phyloP scores from a whole-genome alignment of 345 rosid species.

The Diplotaxis tenuifolia region DNA sequence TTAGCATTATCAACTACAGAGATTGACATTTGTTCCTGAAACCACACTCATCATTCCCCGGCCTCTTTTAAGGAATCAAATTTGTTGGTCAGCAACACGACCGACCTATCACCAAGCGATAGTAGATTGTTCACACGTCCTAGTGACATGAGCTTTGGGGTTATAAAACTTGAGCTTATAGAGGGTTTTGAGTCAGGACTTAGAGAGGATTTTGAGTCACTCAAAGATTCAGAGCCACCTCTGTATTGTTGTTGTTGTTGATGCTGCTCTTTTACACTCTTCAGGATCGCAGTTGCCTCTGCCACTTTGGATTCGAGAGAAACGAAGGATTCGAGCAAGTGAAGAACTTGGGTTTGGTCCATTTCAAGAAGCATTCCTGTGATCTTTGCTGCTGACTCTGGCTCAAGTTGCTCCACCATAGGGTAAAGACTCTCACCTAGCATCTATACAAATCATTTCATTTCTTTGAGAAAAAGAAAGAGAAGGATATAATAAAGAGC shows the following conservation, averaged over 20 bases:
- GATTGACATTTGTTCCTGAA: background rate
- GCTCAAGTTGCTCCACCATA: conserved; percentile 71
- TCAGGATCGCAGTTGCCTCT: conserved; percentile 40
- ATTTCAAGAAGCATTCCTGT: conserved; percentile 88
- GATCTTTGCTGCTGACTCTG: conserved; percentile 64
- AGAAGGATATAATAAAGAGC: too few species aligned
- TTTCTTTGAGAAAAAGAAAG: too few species aligned
- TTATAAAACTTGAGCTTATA: background rate
- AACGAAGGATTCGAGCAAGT: conserved; percentile 65
- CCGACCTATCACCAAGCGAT: background rate
- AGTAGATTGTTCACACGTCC: background rate
- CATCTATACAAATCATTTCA: conserved; percentile 41
- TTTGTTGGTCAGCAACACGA: background rate
- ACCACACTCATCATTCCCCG: background rate
- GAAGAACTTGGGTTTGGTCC: conserved; percentile 56
- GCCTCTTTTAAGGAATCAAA: conserved; percentile 37
- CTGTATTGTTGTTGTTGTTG: conserved; percentile 28
- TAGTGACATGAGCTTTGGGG: background rate
- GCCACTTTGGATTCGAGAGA: conserved; percentile 69
- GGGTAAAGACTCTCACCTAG: conserved; percentile 77
- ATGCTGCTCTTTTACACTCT: conserved; percentile 38
- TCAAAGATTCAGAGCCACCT: conserved; percentile 17
- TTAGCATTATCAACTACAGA: too few species aligned
- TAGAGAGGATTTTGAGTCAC: background rate
- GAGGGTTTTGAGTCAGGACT: background rate